Percentiles rank a stretch among this genome's conserved stretches.
phyloP scores from a whole-genome alignment of 371 early-diverging fungal genomes.

The Syncephalastrum racemosum region DNA sequence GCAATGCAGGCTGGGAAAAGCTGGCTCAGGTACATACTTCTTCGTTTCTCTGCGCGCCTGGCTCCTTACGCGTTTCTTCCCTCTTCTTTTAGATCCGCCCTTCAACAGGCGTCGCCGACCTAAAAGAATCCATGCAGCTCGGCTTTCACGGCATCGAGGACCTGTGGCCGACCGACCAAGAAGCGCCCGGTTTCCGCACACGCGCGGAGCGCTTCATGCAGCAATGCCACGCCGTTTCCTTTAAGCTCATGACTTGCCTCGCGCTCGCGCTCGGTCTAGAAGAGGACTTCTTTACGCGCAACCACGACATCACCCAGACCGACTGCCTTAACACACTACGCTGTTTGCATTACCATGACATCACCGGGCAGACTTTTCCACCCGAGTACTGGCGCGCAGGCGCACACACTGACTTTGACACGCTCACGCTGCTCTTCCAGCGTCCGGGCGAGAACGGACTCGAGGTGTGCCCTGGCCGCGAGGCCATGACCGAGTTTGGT shows the following conservation, averaged over 20 bases:
- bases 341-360: constrained; percentile 33
- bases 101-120: constrained; percentile 34
- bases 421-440: constrained; percentile 31
- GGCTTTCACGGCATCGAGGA: constrained; percentile 33
- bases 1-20: constrained; percentile 40
- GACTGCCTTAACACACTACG: constrained; percentile 33
- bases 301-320: constrained; percentile 24
- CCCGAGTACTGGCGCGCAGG: constrained; percentile 42
- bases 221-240: constrained; percentile 30
- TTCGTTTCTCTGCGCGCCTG: neutral
- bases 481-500: constrained; percentile 30
- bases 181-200: constrained; percentile 27
- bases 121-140: constrained; percentile 37
- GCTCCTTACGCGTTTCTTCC: neutral
- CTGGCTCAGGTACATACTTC: constrained; percentile 23
- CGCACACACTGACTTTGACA: constrained; percentile 37
- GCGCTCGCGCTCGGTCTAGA: constrained; percentile 31
- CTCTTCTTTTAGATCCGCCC: constrained; percentile 23
- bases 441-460: constrained; percentile 29
- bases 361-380: constrained; percentile 29
- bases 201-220: constrained; percentile 25
- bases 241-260: constrained; percentile 24
- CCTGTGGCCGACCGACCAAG: constrained; percentile 31
- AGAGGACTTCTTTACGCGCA: constrained; percentile 30
- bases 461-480: constrained; percentile 35